Evolutionary conservation across 768 basidiomycete genomes (phyloP).

Genomic region (Pleurotus sapidus): DNA sequence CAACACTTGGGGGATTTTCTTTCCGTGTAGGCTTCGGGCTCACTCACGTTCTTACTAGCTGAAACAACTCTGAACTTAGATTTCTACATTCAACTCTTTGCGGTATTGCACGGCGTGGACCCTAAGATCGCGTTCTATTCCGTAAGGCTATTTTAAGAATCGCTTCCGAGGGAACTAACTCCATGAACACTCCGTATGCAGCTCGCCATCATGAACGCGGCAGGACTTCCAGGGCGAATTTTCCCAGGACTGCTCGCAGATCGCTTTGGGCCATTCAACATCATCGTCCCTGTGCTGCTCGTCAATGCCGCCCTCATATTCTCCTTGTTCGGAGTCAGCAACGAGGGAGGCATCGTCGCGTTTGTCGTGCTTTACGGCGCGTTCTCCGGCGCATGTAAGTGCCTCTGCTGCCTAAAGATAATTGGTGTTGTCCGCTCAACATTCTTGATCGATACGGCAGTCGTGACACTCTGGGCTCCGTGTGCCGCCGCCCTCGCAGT

Average conservation of each 20-base stretch:
- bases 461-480: background rate
- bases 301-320: slow-evolving; percentile 28
- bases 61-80: background rate
- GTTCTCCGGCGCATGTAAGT: slow-evolving; percentile 28
- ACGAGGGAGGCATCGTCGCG: slow-evolving; percentile 25
- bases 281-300: slow-evolving; percentile 21
- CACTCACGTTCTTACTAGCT: background rate
- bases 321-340: slow-evolving; percentile 30
- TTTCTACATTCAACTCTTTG: slow-evolving; percentile 35
- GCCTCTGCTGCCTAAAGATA: background rate
- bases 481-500: background rate
- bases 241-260: slow-evolving; percentile 18
- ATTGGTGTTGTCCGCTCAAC: background rate
- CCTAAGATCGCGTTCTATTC: slow-evolving; percentile 24
- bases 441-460: background rate
- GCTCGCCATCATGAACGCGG: slow-evolving; percentile 21
- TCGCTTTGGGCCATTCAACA: slow-evolving; percentile 19
- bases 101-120: slow-evolving; percentile 24
- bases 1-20: slow-evolving; percentile 44
- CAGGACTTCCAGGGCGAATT: slow-evolving; percentile 20
- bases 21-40: slow-evolving; percentile 37
- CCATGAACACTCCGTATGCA: no score
- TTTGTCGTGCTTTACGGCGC: slow-evolving; percentile 40
- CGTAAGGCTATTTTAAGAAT: slow-evolving; percentile 13
- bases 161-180: slow-evolving; percentile 8